A percentile compares a stretch with the other conserved stretches of the same genome.
phyloP scores from a whole-genome alignment of 306 rosid genomes.

The Castanea mollissima region DNA sequence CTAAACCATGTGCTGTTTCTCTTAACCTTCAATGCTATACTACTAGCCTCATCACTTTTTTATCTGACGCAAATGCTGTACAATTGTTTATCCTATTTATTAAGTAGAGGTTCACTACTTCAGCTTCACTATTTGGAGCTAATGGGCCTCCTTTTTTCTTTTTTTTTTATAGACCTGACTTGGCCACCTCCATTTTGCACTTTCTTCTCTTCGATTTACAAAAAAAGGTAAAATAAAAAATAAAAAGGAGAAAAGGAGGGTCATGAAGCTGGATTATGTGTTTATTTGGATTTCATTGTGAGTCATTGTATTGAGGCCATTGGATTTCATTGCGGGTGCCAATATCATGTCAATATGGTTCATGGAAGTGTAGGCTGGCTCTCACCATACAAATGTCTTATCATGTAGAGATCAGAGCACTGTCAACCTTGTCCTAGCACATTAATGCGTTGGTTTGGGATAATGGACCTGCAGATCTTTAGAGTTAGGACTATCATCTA shows the following conservation, averaged over 20 bases:
- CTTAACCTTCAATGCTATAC: background rate
- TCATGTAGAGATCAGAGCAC: too few species aligned
- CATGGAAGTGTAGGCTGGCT: background rate
- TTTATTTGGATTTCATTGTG: background rate
- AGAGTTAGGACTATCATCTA: background rate
- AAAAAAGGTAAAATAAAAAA: background rate
- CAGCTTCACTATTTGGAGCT: background rate
- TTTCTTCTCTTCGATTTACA: background rate
- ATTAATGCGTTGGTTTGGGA: background rate
- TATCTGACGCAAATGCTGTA: background rate
- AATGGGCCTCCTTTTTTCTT: background rate
- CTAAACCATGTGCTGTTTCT: constrained; percentile 43
- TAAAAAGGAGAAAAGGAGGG: background rate
- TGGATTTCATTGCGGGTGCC: background rate
- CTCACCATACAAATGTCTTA: background rate
- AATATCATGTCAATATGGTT: background rate
- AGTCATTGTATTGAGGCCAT: background rate
- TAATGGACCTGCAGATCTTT: background rate
- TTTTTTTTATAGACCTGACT: background rate
- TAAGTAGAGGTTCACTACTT: background rate
- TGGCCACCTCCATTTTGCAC: background rate
- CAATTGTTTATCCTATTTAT: background rate
- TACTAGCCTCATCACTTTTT: background rate
- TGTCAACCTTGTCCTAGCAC: background rate
- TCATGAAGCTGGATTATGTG: background rate